Base-by-base conservation (phyloP, 352 stramenopile genomes). In the Globisporangium recalcitrans region DNA sequence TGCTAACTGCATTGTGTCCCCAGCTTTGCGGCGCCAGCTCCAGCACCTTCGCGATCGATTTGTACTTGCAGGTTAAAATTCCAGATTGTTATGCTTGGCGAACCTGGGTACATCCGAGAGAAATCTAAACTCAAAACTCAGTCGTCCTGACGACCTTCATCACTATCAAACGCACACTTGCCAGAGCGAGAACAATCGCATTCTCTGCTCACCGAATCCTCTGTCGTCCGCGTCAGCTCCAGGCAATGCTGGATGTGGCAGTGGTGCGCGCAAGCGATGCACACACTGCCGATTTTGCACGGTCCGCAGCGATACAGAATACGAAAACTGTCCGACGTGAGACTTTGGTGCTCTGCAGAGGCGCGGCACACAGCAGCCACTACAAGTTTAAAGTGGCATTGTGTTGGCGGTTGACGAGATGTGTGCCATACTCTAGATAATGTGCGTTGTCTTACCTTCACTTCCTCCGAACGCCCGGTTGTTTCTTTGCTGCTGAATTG, bases 321-420 rank as follows among this genome's bases (percentile, higher is more conserved):
- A 8, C 80, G 75, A 51, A 91, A 88, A 53, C 73, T 86, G 62
- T 90, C 81, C n/a, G 84, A 93, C 26, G 72, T 85, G 2, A 93
- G 52, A 29, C 65, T 79, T 58, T 88, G 73, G 65, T 80, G 80
- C 24, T 81, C 73, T 11, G 66, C 62, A 11, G 81, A 62, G 0
- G 75, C 72, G n/a, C 70, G 74, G 66, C 84, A 93, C 8, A 79
- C 69, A n/a, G 68, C 70, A 21, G 72, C 59, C 27, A 63, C 79
- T 90, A 44, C n/a, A 63, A 8, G 2, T 46, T 42, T 26, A 58
- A 38, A 3, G 6, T 31, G 13, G 42, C 2, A 57, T 21, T 42
- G 7, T 36, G 11, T 7, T n/a, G n/a, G n/a, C n/a, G n/a, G 21
- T 49, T 19, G 59, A 14, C 29, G 16, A 34, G 31, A 53, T 13